Conservation (phyloP, 768 basidiomycete genomes). For the Kwoniella sp. region DNA sequence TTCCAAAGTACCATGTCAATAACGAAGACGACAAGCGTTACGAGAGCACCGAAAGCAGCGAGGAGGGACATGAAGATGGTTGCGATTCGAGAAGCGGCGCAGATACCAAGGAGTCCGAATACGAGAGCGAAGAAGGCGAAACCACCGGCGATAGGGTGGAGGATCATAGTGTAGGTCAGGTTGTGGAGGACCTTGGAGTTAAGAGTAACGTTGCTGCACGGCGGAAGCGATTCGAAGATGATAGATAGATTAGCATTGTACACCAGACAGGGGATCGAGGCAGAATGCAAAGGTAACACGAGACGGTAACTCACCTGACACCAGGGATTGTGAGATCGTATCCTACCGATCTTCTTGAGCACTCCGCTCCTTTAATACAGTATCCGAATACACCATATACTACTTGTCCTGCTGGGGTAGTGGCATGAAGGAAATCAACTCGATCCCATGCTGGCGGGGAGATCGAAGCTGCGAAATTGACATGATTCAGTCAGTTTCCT, state of each 20-base stretch:
- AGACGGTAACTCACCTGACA: slow-evolving; percentile 32
- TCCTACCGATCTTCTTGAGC: slow-evolving; percentile 60
- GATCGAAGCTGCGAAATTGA: slow-evolving; percentile 61
- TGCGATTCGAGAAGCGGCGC: slow-evolving; percentile 66
- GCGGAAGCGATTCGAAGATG: not conserved
- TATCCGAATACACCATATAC: slow-evolving; percentile 78
- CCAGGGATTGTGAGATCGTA: slow-evolving; percentile 60
- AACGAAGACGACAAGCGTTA: slow-evolving; percentile 70
- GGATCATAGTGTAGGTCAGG: slow-evolving; percentile 71
- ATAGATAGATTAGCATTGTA: slow-evolving; percentile 49
- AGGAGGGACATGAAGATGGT: slow-evolving; percentile 76
- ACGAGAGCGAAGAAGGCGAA: slow-evolving; percentile 46
- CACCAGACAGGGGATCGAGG: too few relatives aligned
- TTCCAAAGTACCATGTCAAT: slow-evolving; percentile 81
- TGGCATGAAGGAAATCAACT: slow-evolving; percentile 69
- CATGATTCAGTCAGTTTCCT: not conserved
- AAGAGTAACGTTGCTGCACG: slow-evolving; percentile 56
- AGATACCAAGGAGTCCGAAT: slow-evolving; percentile 61
- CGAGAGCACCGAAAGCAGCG: slow-evolving; percentile 67
- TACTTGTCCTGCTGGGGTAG: slow-evolving; percentile 55
- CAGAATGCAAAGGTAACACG: not conserved
- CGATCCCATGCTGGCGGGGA: slow-evolving; percentile 73
- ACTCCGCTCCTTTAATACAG: slow-evolving; percentile 47
- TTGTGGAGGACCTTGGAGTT: slow-evolving; percentile 65
- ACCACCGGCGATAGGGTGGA: slow-evolving; percentile 71